Base-by-base conservation (phyloP, 805 yeast genomes). In the Saccharomycopsis vini region DNA sequence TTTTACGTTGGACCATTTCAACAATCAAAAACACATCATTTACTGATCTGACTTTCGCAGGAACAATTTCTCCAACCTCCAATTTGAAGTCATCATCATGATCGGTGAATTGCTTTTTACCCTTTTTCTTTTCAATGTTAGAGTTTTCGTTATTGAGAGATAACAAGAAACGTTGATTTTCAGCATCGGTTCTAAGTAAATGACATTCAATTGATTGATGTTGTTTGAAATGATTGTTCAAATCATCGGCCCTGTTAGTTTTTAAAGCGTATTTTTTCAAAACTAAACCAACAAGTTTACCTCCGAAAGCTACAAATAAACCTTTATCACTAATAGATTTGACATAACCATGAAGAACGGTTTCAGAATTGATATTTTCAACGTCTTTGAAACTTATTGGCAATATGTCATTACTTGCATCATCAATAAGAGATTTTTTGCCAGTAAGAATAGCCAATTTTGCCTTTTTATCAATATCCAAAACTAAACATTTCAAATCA, bases 241-340 rank as follows among this genome's bases (percentile, higher is more conserved):
- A 66, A 51, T 78, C 81, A 9, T 71, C 76, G 31, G 63, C 66
- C 34, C 67, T 70, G 40, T 71, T 69, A n/a, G n/a, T n/a, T 28
- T 72, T 73, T 4, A 77, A 68, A 19, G 83, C 83, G 53, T 80
- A 77, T 56, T 80, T 77, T 44, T 89, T 83, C 49, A 85, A 72
- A 3, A 87, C 82, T 51, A 90, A 70, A 42, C 97, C 97, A 26
- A 86, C 84, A 50, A 90, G 73, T 43, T 73, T 75, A 50, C 83
- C 81, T 45, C 80, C 86, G 62, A 90, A 90, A 0, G 81, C 74
- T 46, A 90, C 82, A 58, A 90, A 90, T 10, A 87, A 67, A 51
- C 97, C 97, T 57, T 72, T 71, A 36, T 71, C 72, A n/a, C 94
- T 84, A 16, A 81, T 75, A 16, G 88, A 79, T 52, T 77, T 81